A percentile compares a stretch with the other conserved stretches of the same genome.
Evolutionary conservation across 2,329 filamentous ascomycete genomes (phyloP).

Genomic region (Hymenoscyphus fraxineus): DNA sequence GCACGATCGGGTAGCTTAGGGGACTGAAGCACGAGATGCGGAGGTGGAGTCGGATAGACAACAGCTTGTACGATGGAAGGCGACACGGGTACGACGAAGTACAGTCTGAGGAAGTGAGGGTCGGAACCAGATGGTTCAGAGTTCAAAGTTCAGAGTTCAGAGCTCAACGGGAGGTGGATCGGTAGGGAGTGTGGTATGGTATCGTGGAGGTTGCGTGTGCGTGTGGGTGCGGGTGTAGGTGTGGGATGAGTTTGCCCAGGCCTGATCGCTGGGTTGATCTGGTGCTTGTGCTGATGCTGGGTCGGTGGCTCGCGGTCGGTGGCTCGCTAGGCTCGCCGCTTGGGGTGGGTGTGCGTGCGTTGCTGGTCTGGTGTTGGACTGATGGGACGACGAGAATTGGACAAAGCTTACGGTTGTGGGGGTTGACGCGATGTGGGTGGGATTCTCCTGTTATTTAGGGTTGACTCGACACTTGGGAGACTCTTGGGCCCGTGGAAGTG

Average conservation of each 20-base stretch:
- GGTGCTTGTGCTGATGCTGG: neutral
- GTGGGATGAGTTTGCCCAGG: neutral
- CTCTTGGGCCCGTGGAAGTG: neutral
- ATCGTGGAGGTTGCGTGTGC: neutral
- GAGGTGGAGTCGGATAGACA: slow-evolving; percentile 8
- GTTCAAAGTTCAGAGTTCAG: too few relatives aligned
- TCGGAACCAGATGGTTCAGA: neutral
- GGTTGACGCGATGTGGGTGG: neutral
- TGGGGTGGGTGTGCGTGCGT: too few relatives aligned
- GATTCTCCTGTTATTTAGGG: neutral
- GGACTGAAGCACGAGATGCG: slow-evolving; percentile 12
- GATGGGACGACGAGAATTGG: neutral
- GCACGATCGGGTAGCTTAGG: slow-evolving; percentile 9
- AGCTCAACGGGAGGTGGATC: too few relatives aligned
- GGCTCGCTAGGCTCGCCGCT: too few relatives aligned
- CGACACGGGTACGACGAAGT: neutral
- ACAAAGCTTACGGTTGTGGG: neutral
- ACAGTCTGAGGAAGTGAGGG: neutral
- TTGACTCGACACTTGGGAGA: neutral
- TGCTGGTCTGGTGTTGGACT: neutral
- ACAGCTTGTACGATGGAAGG: neutral
- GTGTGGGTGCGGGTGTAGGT: neutral
- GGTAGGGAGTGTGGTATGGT: neutral
- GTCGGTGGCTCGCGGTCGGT: neutral
- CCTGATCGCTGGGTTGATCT: neutral